Percentiles rank a stretch among this genome's conserved stretches.
These are phyloP conservation scores for Hypomyces rosellus DNA, from an alignment of 2,329 filamentous ascomycete genomes.

Conservation along the genomic window DNA sequence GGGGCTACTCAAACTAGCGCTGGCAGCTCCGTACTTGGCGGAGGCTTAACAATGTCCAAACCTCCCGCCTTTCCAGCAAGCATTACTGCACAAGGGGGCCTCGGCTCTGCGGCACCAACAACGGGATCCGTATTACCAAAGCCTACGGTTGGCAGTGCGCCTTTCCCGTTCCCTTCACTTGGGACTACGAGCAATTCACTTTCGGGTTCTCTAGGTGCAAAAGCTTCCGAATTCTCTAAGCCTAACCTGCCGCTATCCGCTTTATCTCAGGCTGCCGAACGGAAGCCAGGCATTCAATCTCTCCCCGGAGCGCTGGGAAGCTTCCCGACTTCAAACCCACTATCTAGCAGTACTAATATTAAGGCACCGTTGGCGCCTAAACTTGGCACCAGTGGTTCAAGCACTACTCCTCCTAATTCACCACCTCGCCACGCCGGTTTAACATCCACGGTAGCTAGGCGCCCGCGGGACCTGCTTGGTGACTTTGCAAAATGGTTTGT, in stretches of 20 bases:
- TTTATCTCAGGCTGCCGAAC: background rate
- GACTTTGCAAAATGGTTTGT: conserved; percentile 51
- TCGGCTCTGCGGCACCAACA: background rate
- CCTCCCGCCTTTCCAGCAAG: background rate
- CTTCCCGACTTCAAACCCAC: background rate
- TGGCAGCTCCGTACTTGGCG: background rate
- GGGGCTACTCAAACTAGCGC: conserved; percentile 1
- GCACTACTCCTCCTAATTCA: conserved; percentile 9
- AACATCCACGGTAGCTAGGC: conserved; percentile 11
- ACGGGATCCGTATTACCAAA: background rate
- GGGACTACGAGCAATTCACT: background rate
- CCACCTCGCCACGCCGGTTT: background rate
- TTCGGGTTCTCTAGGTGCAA: background rate
- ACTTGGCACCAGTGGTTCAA: background rate
- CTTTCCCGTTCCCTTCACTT: background rate
- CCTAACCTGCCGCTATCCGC: background rate
- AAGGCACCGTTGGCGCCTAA: background rate
- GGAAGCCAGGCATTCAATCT: background rate
- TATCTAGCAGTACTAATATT: background rate
- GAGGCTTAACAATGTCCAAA: background rate
- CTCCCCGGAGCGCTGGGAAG: no score
- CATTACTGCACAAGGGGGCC: background rate
- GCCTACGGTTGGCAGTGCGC: background rate
- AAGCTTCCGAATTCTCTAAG: background rate
- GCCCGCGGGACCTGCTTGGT: conserved; percentile 36